Evolutionary conservation across 2,329 filamentous ascomycete genomes (phyloP).

Genomic region (Penicillium sp.): DNA sequence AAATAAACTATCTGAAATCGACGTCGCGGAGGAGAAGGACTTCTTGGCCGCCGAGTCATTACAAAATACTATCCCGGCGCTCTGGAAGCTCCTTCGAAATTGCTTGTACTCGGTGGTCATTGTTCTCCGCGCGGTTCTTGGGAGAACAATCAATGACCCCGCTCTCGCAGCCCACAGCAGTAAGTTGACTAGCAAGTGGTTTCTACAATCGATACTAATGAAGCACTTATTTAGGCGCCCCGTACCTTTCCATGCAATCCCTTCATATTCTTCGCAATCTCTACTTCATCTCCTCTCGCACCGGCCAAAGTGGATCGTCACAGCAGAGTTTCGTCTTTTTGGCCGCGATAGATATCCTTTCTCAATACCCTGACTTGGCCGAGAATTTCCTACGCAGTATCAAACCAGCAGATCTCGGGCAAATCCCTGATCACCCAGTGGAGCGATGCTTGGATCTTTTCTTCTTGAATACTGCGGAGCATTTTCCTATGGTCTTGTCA

Average conservation of each 20-base stretch:
- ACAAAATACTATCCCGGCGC: conserved; percentile 64
- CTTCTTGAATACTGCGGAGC: conserved; percentile 83
- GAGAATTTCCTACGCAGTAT: conserved; percentile 68
- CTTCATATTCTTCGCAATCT: conserved; percentile 74
- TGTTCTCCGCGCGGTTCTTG: conserved; percentile 71
- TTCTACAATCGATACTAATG: background rate
- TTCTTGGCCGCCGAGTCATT: conserved; percentile 66
- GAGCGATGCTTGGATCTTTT: conserved; percentile 78
- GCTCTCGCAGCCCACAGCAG: conserved; percentile 54
- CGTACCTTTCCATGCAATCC: conserved; percentile 67
- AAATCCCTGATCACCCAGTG: conserved; percentile 64
- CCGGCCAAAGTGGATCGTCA: conserved; percentile 73
- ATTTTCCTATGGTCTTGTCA: conserved; percentile 71
- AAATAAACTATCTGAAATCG: conserved; percentile 71
- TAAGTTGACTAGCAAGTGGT: conserved; percentile 30
- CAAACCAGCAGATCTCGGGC: conserved; percentile 54
- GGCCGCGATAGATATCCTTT: conserved; percentile 76
- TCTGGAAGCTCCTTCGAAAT: conserved; percentile 76
- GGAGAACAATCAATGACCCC: conserved; percentile 61
- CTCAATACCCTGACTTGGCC: conserved; percentile 66
- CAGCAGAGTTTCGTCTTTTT: conserved; percentile 83
- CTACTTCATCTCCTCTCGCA: conserved; percentile 76
- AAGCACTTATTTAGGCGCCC: conserved; percentile 50
- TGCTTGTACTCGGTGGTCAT: conserved; percentile 75
- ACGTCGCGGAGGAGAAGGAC: conserved; percentile 64